Evolutionary conservation across 208 protist species (phyloP).

Genomic region (Tritrichomonas foetus): DNA sequence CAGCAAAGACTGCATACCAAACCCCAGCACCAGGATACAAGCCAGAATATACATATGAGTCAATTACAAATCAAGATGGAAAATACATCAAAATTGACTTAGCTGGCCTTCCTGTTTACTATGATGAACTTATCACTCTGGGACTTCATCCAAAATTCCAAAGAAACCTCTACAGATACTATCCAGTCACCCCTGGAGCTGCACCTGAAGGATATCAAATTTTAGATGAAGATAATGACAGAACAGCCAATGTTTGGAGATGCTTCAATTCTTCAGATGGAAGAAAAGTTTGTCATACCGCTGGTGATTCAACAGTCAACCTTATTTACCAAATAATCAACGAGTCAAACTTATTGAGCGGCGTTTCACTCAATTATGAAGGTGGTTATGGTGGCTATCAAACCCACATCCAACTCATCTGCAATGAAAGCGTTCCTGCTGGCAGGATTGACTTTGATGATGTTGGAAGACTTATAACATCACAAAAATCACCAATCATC

Average conservation of each 20-base stretch:
- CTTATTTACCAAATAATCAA: not conserved
- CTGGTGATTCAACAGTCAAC: not conserved
- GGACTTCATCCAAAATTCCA: not conserved
- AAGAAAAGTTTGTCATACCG: not conserved
- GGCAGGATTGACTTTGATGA: not conserved
- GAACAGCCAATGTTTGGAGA: not conserved
- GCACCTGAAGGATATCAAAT: not conserved
- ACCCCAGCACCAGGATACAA: not conserved
- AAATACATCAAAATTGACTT: not conserved
- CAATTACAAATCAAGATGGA: not conserved
- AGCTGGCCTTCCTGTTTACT: too few species aligned
- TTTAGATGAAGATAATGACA: not conserved
- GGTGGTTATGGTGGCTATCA: not conserved
- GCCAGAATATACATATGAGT: not conserved
- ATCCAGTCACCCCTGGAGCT: not conserved
- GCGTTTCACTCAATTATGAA: not conserved
- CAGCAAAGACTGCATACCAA: not conserved
- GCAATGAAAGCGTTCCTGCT: not conserved
- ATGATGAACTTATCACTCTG: not conserved
- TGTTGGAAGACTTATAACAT: not conserved
- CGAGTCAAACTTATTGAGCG: not conserved
- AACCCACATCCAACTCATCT: not conserved
- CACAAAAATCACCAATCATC: not conserved
- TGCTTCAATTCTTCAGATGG: not conserved
- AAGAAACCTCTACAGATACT: not conserved